These are phyloP conservation scores for Zymoseptoria crescenta DNA, from an alignment of 2,329 filamentous ascomycete genomes.

Conservation along the genomic window DNA sequence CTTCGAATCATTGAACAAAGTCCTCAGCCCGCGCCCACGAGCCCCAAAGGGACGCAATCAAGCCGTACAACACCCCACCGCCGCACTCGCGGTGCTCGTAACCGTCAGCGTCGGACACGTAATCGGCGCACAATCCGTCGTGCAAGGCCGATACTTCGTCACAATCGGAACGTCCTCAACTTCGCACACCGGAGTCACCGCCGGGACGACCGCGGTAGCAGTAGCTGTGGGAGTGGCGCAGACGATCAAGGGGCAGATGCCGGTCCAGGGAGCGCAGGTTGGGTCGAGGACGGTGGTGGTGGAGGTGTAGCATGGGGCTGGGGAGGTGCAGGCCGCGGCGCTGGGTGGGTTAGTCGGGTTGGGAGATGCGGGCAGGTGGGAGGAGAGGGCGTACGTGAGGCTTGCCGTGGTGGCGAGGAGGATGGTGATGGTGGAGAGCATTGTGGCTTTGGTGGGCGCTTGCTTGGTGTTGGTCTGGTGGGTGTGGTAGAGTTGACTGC, in stretches of 20 bases:
- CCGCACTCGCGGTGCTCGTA: neutral
- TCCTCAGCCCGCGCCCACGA: too few relatives aligned
- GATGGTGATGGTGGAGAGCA: neutral
- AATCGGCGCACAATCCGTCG: slow-evolving; percentile 7
- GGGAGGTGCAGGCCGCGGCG: neutral
- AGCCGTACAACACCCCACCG: slow-evolving; percentile 5
- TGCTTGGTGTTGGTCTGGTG: neutral
- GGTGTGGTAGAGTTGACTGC: neutral
- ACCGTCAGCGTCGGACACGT: slow-evolving; percentile 11
- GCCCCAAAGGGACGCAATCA: too few relatives aligned
- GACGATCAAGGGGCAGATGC: slow-evolving; percentile 5
- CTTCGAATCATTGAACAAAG: too few relatives aligned
- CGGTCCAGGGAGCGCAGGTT: slow-evolving; percentile 6
- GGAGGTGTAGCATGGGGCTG: slow-evolving; percentile 3
- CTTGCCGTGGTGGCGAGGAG: neutral
- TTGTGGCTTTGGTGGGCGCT: neutral
- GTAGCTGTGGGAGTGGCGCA: slow-evolving; percentile 7
- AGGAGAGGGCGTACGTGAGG: neutral
- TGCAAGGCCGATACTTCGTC: slow-evolving; percentile 1
- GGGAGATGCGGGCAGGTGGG: neutral
- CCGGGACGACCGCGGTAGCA: neutral
- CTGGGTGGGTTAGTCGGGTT: neutral
- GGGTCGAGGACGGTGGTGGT: slow-evolving; percentile 7
- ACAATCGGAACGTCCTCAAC: slow-evolving; percentile 6
- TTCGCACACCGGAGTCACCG: neutral